phyloP scores from a whole-genome alignment of 371 early-diverging fungal species.

The Actinomortierella ambigua region DNA sequence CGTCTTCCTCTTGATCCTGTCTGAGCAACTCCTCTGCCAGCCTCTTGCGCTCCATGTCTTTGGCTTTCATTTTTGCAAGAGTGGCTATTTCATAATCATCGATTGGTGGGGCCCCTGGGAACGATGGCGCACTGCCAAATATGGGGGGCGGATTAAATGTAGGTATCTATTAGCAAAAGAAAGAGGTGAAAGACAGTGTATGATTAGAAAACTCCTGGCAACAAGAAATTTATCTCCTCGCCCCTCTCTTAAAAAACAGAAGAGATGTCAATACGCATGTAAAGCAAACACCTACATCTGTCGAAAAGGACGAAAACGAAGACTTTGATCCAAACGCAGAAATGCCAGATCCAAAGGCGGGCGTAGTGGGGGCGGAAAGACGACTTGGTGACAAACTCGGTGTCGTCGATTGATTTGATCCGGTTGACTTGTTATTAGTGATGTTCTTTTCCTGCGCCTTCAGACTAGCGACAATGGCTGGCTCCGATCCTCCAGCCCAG shows the following conservation, averaged over 20 bases:
- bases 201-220: too few species aligned
- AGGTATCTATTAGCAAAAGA: conserved; percentile 14
- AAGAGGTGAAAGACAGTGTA: background rate
- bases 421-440: background rate
- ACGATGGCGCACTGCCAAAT: conserved; percentile 2
- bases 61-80: conserved; percentile 30
- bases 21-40: conserved; percentile 40
- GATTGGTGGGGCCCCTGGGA: conserved; percentile 4
- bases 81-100: conserved; percentile 42
- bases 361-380: conserved; percentile 2
- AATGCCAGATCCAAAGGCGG: conserved; percentile 15
- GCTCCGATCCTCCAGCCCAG: conserved; percentile 36
- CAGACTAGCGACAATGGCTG: conserved; percentile 13
- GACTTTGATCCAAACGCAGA: conserved; percentile 4
- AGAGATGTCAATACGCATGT: background rate
- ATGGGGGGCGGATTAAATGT: conserved; percentile 19
- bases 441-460: conserved; percentile 8
- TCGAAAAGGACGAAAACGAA: conserved; percentile 11
- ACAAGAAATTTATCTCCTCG: too few species aligned
- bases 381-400: background rate
- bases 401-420: background rate
- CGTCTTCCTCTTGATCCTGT: conserved; percentile 32
- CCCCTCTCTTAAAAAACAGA: background rate
- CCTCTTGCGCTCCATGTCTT: conserved; percentile 35
- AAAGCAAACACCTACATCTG: background rate